These are phyloP conservation scores for Cornus kousa DNA, from an alignment of 148 eudicot genomes.

Conservation along the genomic window DNA sequence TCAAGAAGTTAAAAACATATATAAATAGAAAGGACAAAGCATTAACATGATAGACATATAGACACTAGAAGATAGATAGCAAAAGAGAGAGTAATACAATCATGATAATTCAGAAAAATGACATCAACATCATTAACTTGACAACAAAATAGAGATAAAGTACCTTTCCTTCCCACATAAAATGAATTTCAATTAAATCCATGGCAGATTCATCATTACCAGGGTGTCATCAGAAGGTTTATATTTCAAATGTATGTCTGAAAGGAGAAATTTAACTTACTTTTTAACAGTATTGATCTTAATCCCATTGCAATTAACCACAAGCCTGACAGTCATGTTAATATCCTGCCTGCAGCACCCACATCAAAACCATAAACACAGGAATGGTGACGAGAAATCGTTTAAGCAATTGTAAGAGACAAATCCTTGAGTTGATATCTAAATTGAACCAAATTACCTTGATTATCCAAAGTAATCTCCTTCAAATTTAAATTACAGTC, in stretches of 20 bases:
- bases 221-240: neutral
- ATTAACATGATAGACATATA: neutral
- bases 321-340: constrained; percentile 87
- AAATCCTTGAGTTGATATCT: too few relatives aligned
- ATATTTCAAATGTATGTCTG: neutral
- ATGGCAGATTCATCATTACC: neutral
- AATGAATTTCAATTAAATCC: neutral
- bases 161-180: neutral
- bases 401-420: neutral
- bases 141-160: neutral
- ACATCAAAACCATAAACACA: neutral
- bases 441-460: too few relatives aligned
- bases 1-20: neutral
- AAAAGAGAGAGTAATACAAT: neutral
- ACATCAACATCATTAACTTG: neutral
- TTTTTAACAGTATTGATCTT: constrained; percentile 73
- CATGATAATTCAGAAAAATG: neutral
- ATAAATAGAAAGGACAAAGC: neutral
- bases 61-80: neutral
- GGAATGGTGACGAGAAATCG: neutral
- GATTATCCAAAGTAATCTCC: too few relatives aligned
- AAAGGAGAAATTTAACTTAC: constrained; percentile 44
- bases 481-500: too few relatives aligned
- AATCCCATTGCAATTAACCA: constrained; percentile 83
- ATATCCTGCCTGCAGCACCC: constrained; percentile 79